Percentiles rank a stretch among this genome's conserved stretches.
Evolutionary conservation across 306 rosid species (phyloP).

Genomic region (Boehmeria nivea): DNA sequence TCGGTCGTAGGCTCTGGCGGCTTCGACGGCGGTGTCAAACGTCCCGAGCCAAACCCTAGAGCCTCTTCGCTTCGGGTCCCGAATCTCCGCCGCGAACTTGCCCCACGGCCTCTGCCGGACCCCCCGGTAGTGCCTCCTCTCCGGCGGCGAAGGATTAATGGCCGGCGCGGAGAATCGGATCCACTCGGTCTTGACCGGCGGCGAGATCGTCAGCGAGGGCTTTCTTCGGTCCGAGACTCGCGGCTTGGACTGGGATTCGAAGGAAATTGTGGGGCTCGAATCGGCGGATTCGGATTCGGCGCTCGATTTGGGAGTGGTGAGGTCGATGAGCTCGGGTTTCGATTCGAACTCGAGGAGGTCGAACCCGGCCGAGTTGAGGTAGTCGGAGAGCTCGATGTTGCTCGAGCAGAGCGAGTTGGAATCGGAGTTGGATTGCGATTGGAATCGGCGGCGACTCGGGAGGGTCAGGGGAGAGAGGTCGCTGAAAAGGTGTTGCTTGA

Average conservation of each 20-base stretch:
- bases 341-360: conserved; percentile 34
- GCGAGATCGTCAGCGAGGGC: conserved; percentile 49
- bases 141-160: neutral
- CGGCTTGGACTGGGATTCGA: conserved; percentile 10
- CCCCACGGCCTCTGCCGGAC: conserved; percentile 89
- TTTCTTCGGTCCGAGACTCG: conserved; percentile 20
- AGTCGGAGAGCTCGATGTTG: conserved; percentile 23
- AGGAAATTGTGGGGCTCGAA: neutral
- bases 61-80: conserved; percentile 73
- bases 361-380: conserved; percentile 3
- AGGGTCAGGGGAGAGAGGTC: conserved; percentile 48
- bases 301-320: conserved; percentile 18
- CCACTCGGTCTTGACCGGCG: conserved; percentile 65
- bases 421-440: neutral
- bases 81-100: conserved; percentile 80
- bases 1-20: conserved; percentile 76
- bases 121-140: conserved; percentile 50
- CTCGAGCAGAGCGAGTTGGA: conserved; percentile 23
- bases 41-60: conserved; percentile 86
- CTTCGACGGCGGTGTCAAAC: conserved; percentile 69
- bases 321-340: conserved; percentile 38
- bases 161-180: conserved; percentile 38
- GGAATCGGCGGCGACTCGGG: neutral
- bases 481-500: conserved; percentile 65
- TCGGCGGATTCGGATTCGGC: conserved; percentile 9